These are phyloP conservation scores for Fusarium camptoceras DNA, from an alignment of 2,329 filamentous ascomycete species.

Conservation along the genomic window DNA sequence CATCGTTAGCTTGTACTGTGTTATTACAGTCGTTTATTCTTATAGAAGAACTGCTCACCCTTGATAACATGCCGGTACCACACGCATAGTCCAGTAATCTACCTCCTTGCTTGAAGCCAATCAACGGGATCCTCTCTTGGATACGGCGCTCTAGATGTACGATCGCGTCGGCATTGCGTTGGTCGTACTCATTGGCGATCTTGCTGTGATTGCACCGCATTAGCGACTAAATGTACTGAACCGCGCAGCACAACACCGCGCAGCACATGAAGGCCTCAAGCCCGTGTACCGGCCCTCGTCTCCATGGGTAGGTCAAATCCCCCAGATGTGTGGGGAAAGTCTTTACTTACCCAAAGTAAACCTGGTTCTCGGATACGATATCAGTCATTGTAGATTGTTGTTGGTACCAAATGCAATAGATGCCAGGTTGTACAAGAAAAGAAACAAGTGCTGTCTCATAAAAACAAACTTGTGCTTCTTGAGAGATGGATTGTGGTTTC, in stretches of 20 bases:
- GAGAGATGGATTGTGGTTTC: slow-evolving; percentile 12
- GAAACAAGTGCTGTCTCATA: slow-evolving; percentile 17
- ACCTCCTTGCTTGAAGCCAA: slow-evolving; percentile 64
- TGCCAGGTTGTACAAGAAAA: slow-evolving; percentile 21
- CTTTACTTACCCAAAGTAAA: slow-evolving; percentile 57
- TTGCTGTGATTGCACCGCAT: slow-evolving; percentile 42
- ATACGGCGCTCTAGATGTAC: slow-evolving; percentile 67
- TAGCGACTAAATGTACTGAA: slow-evolving; percentile 21
- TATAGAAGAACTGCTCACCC: slow-evolving; percentile 57
- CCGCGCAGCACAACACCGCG: slow-evolving; percentile 3
- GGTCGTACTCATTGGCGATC: slow-evolving; percentile 56
- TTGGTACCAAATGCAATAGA: slow-evolving; percentile 35
- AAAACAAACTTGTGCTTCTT: slow-evolving; percentile 17
- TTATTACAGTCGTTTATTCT: neutral
- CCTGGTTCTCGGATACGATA: slow-evolving; percentile 52
- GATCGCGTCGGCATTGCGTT: slow-evolving; percentile 65
- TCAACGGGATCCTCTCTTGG: slow-evolving; percentile 66
- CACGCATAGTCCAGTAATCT: slow-evolving; percentile 81
- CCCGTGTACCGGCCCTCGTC: slow-evolving; percentile 1
- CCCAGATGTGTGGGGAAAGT: neutral
- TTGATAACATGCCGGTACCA: slow-evolving; percentile 74
- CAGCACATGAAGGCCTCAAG: neutral
- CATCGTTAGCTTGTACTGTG: slow-evolving; percentile 2
- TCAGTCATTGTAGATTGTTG: slow-evolving; percentile 51
- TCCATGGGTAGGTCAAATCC: neutral